Evolutionary conservation across 2,329 filamentous ascomycete genomes (phyloP).

Genomic region (Aspergillus thermomutatus): DNA sequence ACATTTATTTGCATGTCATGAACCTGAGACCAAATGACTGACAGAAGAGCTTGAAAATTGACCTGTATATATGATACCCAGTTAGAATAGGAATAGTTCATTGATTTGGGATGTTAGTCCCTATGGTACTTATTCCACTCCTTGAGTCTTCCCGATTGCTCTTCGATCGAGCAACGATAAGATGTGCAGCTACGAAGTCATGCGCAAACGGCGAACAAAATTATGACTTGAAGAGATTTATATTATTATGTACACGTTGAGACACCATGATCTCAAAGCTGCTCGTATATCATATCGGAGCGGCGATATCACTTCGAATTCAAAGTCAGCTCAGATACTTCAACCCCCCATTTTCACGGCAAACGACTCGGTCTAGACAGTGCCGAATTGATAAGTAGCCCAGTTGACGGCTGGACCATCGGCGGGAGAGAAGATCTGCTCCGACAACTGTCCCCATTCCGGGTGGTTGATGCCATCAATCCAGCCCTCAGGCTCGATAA

Average conservation of each 20-base stretch:
- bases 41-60: too few species aligned
- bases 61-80: neutral
- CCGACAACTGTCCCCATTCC: conserved; percentile 66
- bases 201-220: neutral
- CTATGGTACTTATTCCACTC: neutral
- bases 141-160: neutral
- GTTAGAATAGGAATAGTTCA: neutral
- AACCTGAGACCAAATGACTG: too few species aligned
- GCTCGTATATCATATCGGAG: neutral
- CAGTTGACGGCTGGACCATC: conserved; percentile 41
- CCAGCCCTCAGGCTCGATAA: conserved; percentile 89
- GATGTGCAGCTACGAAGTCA: neutral
- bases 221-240: neutral
- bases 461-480: conserved; percentile 93
- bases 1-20: neutral
- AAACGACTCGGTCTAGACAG: conserved; percentile 19
- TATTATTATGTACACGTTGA: neutral
- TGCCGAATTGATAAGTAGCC: conserved; percentile 46
- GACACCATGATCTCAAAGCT: neutral
- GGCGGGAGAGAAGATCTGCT: conserved; percentile 41
- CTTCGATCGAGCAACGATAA: too few species aligned
- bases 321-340: neutral
- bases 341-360: neutral
- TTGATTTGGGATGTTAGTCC: neutral
- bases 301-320: neutral